These are phyloP conservation scores for Botrytis tulipae DNA, from an alignment of 2,329 filamentous ascomycete species.

Conservation along the genomic window DNA sequence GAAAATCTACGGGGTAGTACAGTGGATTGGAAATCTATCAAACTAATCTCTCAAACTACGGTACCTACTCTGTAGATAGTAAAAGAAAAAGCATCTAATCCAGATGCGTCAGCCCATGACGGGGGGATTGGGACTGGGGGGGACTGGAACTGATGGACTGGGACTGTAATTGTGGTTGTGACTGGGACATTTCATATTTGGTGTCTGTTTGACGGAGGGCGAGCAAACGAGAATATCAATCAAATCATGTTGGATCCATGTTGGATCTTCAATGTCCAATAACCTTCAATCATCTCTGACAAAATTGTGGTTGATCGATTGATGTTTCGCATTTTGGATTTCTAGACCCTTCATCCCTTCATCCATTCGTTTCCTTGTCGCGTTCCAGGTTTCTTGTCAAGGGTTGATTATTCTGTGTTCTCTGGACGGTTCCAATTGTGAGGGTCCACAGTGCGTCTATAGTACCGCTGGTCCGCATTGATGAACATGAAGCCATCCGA, in stretches of 20 bases:
- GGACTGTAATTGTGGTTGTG: neutral
- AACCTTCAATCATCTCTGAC: neutral
- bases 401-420: neutral
- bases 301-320: neutral
- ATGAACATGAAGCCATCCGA: slow-evolving; percentile 2
- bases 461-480: neutral
- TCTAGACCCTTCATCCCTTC: neutral
- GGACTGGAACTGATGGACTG: neutral
- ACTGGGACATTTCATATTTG: slow-evolving; percentile 12
- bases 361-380: neutral
- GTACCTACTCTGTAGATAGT: neutral
- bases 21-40: neutral
- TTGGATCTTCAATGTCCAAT: neutral
- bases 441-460: slow-evolving; percentile 5
- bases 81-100: neutral
- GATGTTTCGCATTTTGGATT: neutral
- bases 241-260: neutral
- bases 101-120: neutral
- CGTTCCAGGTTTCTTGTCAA: neutral
- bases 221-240: slow-evolving; percentile 8
- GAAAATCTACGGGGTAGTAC: slow-evolving; percentile 11
- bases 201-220: neutral
- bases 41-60: too few relatives aligned
- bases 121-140: neutral
- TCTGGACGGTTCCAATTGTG: neutral